Evolutionary conservation across 2,329 filamentous ascomycete species (phyloP).

Genomic region (Aspergillus carbonarius): DNA sequence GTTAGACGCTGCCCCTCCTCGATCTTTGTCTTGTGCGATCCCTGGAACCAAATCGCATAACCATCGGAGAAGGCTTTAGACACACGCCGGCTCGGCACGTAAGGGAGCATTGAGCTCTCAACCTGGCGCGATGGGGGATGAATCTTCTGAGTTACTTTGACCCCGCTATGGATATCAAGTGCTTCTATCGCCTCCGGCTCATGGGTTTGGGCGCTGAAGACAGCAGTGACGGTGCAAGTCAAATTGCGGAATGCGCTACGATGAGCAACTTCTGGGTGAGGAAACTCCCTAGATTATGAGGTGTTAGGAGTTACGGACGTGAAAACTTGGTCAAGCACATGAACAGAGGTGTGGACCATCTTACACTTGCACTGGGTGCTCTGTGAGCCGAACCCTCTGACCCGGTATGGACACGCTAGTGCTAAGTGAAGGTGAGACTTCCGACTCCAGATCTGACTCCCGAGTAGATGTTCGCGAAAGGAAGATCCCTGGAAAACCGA

Average conservation of each 20-base stretch:
- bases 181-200: conserved; percentile 7
- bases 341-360: not conserved
- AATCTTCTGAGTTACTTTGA: conserved; percentile 3
- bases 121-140: not conserved
- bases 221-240: conserved; percentile 2
- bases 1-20: not conserved
- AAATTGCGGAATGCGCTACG: not conserved
- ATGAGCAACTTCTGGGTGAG: not conserved
- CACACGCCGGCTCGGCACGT: not conserved
- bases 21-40: conserved; percentile 4
- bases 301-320: not conserved
- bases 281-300: not conserved
- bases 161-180: not conserved
- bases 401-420: not conserved
- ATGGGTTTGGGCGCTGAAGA: not conserved
- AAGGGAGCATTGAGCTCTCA: conserved; percentile 9
- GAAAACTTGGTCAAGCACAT: too few relatives aligned
- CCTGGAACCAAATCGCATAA: conserved; percentile 5
- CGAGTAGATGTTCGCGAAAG: not conserved
- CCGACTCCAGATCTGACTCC: not conserved
- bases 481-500: not conserved
- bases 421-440: not conserved
- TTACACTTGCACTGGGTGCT: not conserved
- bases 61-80: not conserved
- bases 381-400: not conserved